Conservation (phyloP, 2,329 filamentous ascomycete species). For the Calonectria pteridis region DNA sequence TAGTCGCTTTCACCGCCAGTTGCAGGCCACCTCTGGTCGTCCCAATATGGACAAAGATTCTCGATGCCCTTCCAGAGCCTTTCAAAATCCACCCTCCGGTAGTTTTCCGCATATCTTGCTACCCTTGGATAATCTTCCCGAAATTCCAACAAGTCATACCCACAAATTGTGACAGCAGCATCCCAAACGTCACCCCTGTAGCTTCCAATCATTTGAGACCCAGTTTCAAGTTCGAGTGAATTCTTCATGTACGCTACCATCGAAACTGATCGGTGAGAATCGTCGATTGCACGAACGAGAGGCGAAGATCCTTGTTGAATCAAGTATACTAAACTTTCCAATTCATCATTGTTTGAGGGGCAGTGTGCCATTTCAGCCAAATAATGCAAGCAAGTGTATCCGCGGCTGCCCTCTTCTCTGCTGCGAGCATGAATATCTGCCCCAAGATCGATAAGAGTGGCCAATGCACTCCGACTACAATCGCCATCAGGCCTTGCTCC, state of each 20-base stretch:
- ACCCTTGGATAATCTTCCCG: constrained; percentile 11
- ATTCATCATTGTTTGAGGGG: not conserved
- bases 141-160: not conserved
- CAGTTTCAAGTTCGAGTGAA: not conserved
- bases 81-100: constrained; percentile 28
- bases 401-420: fast-evolving
- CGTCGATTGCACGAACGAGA: not conserved
- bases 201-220: not conserved
- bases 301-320: not conserved
- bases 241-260: not conserved
- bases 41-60: constrained; percentile 28
- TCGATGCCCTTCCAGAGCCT: constrained; percentile 23
- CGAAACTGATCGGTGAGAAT: not conserved
- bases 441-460: not conserved
- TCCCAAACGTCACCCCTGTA: constrained; percentile 33
- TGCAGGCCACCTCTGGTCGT: constrained; percentile 16
- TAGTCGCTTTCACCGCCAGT: not conserved
- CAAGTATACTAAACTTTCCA: not conserved
- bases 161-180: constrained; percentile 20
- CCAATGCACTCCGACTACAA: not conserved
- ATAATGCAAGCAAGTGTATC: not conserved
- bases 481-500: too few relatives aligned
- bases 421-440: not conserved
- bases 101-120: constrained; percentile 11
- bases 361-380: not conserved